A percentile compares a stretch with the other conserved stretches of the same genome.
Evolutionary conservation across 305 asterid genomes (phyloP).

Genomic region (Euphrasia arctica): DNA sequence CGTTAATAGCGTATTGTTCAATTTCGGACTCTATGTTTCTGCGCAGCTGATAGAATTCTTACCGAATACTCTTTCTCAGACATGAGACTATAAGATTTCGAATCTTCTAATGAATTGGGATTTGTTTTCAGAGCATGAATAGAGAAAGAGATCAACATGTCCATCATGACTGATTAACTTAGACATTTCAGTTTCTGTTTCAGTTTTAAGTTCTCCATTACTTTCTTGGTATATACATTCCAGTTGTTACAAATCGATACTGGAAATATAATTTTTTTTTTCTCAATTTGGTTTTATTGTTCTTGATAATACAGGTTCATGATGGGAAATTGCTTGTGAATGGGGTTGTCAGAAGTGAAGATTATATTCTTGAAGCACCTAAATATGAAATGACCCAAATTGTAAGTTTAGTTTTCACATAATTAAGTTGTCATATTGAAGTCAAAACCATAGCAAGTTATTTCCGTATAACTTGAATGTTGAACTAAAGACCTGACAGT

Average conservation of each 20-base stretch:
- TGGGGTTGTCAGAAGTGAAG: slow-evolving; percentile 77
- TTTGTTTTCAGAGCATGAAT: too few species aligned
- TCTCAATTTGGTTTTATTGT: slow-evolving; percentile 7
- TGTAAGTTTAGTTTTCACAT: slow-evolving; percentile 45
- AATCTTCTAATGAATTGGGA: too few species aligned
- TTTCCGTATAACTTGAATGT: slow-evolving; percentile 9
- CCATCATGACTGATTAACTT: too few species aligned
- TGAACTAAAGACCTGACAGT: not conserved
- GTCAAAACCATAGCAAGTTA: slow-evolving; percentile 4
- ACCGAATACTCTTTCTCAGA: too few species aligned
- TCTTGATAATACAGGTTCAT: slow-evolving; percentile 64
- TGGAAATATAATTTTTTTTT: not conserved
- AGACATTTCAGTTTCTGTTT: not conserved
- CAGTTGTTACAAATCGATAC: slow-evolving; percentile 4
- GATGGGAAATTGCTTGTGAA: slow-evolving; percentile 88
- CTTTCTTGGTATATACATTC: slow-evolving; percentile 3
- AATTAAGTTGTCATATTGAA: slow-evolving; percentile 1
- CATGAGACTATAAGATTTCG: too few species aligned
- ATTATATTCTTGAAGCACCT: slow-evolving; percentile 73
- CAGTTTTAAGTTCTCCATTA: slow-evolving; percentile 8
- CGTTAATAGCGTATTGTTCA: too few species aligned
- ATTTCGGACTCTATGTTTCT: too few species aligned
- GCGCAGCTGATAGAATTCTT: too few species aligned
- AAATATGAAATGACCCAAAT: slow-evolving; percentile 82
- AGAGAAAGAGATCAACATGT: too few species aligned